Evolutionary conservation across 345 rosid species (phyloP).

Genomic region (Aethionema arabicum): DNA sequence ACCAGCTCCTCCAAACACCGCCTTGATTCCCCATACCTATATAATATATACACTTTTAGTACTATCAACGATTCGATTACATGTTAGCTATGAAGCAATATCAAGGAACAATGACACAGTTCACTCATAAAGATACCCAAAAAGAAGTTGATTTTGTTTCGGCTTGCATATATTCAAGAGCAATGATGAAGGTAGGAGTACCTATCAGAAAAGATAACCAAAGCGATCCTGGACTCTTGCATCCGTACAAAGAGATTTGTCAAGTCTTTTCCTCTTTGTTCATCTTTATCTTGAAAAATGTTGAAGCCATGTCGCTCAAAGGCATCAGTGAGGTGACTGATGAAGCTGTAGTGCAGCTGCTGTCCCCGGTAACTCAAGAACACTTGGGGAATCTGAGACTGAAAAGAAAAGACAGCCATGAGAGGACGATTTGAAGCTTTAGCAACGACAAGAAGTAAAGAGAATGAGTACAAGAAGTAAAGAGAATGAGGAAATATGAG

Average conservation of each 20-base stretch:
- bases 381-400: not conserved
- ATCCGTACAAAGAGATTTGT: slow-evolving; percentile 15
- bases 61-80: too few relatives aligned
- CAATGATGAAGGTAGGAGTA: not conserved
- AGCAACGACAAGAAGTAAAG: not conserved
- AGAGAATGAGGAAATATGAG: too few relatives aligned
- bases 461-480: too few relatives aligned
- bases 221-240: slow-evolving; percentile 12
- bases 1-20: slow-evolving; percentile 12
- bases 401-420: too few relatives aligned
- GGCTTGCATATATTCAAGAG: too few relatives aligned
- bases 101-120: not conserved
- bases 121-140: not conserved
- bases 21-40: not conserved
- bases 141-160: not conserved
- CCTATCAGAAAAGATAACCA: slow-evolving; percentile 8
- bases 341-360: not conserved
- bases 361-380: slow-evolving; percentile 12
- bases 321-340: slow-evolving; percentile 12
- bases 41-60: too few relatives aligned
- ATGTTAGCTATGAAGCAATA: not conserved
- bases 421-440: too few relatives aligned
- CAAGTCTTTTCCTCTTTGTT: not conserved
- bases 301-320: slow-evolving; percentile 1
- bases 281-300: not conserved